These are phyloP conservation scores for Cyclotella atomus DNA, from an alignment of 108 stramenopile species.

Conservation along the genomic window DNA sequence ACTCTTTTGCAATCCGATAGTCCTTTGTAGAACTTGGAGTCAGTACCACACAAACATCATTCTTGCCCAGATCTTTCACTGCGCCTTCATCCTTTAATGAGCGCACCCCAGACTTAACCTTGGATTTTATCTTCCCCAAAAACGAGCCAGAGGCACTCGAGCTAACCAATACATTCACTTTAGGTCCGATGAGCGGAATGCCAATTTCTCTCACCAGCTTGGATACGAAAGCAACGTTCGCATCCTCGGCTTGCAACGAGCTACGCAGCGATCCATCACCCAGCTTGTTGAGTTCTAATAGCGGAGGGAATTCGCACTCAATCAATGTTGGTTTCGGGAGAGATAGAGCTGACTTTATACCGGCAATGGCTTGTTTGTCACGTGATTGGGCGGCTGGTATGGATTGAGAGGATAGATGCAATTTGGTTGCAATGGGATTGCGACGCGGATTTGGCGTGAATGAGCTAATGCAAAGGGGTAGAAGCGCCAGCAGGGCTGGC, in stretches of 20 bases:
- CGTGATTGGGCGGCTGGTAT: conserved; percentile 26
- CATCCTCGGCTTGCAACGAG: conserved; percentile 67
- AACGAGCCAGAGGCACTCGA: conserved; percentile 54
- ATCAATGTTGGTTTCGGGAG: conserved; percentile 54
- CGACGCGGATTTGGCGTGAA: too few species aligned
- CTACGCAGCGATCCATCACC: conserved; percentile 77
- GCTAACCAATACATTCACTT: conserved; percentile 10
- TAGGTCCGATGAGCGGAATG: conserved; percentile 54
- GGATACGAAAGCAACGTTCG: conserved; percentile 59
- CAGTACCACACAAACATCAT: conserved; percentile 58
- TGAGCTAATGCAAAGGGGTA: too few species aligned
- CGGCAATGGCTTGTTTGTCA: conserved; percentile 61
- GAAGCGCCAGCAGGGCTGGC: too few species aligned
- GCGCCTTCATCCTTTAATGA: conserved; percentile 46
- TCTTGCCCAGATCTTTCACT: not conserved
- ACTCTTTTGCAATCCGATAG: conserved; percentile 55
- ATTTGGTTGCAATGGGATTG: too few species aligned
- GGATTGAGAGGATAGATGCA: not conserved
- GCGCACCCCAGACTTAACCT: conserved; percentile 19
- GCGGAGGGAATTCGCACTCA: conserved; percentile 80
- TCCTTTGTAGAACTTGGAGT: conserved; percentile 61
- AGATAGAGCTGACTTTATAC: conserved; percentile 61
- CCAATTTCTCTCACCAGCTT: conserved; percentile 53
- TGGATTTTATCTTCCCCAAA: conserved; percentile 48
- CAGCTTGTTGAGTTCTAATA: conserved; percentile 68